Evolutionary conservation across 2,329 filamentous ascomycete genomes (phyloP).

Genomic region (Lasiodiplodia hormozganensis): DNA sequence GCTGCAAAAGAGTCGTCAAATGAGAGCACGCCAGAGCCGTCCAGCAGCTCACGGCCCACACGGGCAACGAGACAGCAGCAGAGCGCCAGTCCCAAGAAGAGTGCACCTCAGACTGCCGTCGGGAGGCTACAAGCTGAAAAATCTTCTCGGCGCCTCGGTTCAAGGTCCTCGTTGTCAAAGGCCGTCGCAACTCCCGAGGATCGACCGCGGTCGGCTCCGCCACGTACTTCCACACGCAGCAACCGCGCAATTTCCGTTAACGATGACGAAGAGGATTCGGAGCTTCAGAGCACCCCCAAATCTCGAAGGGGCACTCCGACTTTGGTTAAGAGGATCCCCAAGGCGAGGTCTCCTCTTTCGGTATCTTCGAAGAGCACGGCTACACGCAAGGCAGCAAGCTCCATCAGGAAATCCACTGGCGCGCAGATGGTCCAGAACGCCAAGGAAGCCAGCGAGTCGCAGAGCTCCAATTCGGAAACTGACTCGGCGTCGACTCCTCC

Average conservation of each 20-base stretch:
- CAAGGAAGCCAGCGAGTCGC: not conserved
- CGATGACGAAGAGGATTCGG: not conserved
- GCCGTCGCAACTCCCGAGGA: not conserved
- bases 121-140: conserved; percentile 2
- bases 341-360: conserved; percentile 6
- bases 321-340: not conserved
- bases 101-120: not conserved
- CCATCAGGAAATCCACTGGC: not conserved
- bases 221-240: conserved; percentile 4
- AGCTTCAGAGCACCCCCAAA: not conserved
- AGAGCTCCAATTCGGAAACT: not conserved
- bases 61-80: conserved; percentile 7
- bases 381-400: not conserved
- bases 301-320: not conserved
- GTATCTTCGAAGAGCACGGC: not conserved
- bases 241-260: not conserved
- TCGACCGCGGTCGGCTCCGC: conserved; percentile 1
- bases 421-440: not conserved
- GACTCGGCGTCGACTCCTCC: not conserved
- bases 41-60: not conserved
- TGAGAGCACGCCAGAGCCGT: conserved; percentile 12
- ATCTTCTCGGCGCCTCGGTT: not conserved
- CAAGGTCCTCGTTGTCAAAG: not conserved
- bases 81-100: conserved; percentile 12
- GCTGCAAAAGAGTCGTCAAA: conserved; percentile 6